Base-by-base conservation (phyloP, 2,329 filamentous ascomycete genomes). In the Penicillium sp. region DNA sequence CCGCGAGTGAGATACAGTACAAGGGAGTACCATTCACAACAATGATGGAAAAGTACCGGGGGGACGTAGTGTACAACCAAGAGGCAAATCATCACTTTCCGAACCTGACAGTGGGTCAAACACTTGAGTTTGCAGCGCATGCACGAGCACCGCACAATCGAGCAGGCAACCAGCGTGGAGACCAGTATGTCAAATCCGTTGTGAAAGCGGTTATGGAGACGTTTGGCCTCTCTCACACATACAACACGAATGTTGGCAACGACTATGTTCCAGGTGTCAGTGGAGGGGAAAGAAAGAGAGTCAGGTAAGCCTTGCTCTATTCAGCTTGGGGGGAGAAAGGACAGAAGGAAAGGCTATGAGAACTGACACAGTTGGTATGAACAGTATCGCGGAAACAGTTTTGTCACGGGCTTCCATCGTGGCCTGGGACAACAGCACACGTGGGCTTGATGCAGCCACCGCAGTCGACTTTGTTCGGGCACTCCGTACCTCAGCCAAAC, bases 111-210 rank as follows among this genome's bases (percentile, higher is more conserved):
- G 88, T 91, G 35, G 87, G 88, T 49, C 86, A 91, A 64, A 92
- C 89, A 1, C 80, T 92, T 39, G 85, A 83, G 50, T 91, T 91
- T 60, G 88, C 89, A n/a, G 87, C 88, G 7, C 79, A 81, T 21
- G 86, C 88, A 4, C 72, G 79, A 10, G 77, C 75, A 10, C 77
- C 79, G 3, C 56, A 58, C 15, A 50, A 53, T 25, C 55, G 59
- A 10, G 32, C 57, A 13, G 44, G 56, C 21, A 56, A 52, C 9
- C 57, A 63, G 52, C 59, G 56, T 6, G 49, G 61, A 29, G 62
- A 69, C 6, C 66, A 73, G 58, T 71, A 74, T 37, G 65, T 72
- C 71, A 25, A 62, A 67, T 77, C 44, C 70, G 72, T 47, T 57
- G 71, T 38, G 65, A 46, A 78, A 54, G 76, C 77, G 52, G 60